A percentile compares a stretch with the other conserved stretches of the same genome.
These are phyloP conservation scores for Juglanconis sp. DNA, from an alignment of 2,329 filamentous ascomycete genomes.

Conservation along the genomic window DNA sequence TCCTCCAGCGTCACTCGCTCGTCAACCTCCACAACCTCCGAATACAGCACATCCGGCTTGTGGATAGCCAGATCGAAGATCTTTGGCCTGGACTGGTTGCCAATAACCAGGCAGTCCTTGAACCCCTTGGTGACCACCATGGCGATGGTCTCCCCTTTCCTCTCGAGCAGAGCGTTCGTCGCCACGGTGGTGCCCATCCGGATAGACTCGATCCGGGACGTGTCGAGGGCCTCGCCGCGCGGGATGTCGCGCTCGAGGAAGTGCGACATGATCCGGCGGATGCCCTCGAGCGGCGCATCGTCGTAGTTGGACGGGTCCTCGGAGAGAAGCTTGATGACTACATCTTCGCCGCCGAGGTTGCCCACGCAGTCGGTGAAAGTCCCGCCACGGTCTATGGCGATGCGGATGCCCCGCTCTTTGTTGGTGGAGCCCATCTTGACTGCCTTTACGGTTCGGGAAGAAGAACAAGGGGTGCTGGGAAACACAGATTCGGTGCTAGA, in stretches of 20 bases:
- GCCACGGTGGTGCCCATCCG: conserved; percentile 95
- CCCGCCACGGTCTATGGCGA: conserved; percentile 77
- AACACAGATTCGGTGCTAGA: background rate
- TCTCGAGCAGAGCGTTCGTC: conserved; percentile 84
- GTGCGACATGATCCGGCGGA: conserved; percentile 77
- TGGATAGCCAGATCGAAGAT: conserved; percentile 89
- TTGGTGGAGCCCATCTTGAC: conserved; percentile 33
- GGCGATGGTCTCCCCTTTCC: conserved; percentile 85
- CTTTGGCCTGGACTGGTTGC: conserved; percentile 83
- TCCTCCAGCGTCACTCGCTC: conserved; percentile 90
- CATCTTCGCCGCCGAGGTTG: conserved; percentile 53
- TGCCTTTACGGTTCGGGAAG: too few relatives aligned
- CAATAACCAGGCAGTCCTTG: conserved; percentile 82
- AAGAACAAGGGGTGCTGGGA: background rate
- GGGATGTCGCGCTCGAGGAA: conserved; percentile 75
- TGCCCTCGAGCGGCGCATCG: conserved; percentile 88
- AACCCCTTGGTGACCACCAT: conserved; percentile 86
- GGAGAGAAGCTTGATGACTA: conserved; percentile 62
- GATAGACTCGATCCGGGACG: conserved; percentile 80
- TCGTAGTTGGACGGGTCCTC: conserved; percentile 88
- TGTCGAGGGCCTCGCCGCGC: conserved; percentile 76
- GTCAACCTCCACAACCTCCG: conserved; percentile 81
- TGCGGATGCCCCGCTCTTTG: conserved; percentile 61
- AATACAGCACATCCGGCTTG: conserved; percentile 84
- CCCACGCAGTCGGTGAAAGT: conserved; percentile 93